Evolutionary conservation across 768 basidiomycete genomes (phyloP).

Genomic region (Naematelia encephala): DNA sequence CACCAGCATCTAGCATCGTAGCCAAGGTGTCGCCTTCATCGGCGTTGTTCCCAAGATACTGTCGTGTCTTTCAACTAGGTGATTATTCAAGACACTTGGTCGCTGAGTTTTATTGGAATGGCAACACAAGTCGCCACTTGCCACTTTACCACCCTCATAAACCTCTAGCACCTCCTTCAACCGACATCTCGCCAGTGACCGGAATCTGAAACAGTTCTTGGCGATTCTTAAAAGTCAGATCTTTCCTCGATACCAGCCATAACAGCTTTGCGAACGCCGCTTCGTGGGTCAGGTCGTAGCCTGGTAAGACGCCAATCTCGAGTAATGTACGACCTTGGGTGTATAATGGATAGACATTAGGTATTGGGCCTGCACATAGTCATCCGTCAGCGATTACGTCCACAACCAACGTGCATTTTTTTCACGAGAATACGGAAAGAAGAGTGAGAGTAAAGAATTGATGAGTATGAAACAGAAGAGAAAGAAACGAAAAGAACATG

Average conservation of each 20-base stretch:
- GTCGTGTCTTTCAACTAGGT: too few relatives aligned
- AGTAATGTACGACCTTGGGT: conserved; percentile 39
- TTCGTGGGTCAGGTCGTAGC: conserved; percentile 45
- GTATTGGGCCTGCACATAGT: conserved; percentile 28
- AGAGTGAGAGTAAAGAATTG: neutral
- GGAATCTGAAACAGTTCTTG: conserved; percentile 39
- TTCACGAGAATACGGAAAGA: neutral
- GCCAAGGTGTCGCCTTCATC: too few relatives aligned
- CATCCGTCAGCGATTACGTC: neutral
- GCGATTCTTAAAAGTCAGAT: conserved; percentile 36
- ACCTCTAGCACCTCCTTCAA: neutral
- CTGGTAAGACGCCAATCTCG: conserved; percentile 37
- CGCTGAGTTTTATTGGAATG: too few relatives aligned
- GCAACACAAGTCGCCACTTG: neutral
- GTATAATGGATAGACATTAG: conserved; percentile 43
- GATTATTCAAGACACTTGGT: too few relatives aligned
- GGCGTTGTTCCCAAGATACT: too few relatives aligned
- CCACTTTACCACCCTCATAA: neutral
- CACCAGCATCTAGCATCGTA: too few relatives aligned
- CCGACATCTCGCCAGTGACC: conserved; percentile 38
- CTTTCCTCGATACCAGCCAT: conserved; percentile 40
- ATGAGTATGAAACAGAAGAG: neutral
- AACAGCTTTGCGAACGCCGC: conserved; percentile 45
- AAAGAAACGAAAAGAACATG: neutral
- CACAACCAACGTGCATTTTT: too few relatives aligned